phyloP scores from a whole-genome alignment of 1,284 basidiomycete genomes.

The Cryptococcus wingfieldii region DNA sequence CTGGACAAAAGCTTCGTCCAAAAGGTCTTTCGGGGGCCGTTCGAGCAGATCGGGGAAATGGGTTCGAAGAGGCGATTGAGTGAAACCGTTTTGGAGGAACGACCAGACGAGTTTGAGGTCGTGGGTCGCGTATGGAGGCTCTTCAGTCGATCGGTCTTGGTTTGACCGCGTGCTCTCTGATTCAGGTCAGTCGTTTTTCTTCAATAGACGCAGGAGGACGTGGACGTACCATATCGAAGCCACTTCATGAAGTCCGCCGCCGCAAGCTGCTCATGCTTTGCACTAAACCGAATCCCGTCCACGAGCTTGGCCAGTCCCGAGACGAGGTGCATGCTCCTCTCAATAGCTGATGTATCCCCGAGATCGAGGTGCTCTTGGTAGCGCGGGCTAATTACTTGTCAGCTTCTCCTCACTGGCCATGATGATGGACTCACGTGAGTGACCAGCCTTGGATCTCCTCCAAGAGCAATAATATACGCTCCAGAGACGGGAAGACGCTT shows the following conservation, averaged over 20 bases:
- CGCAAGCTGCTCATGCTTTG: conserved; percentile 29
- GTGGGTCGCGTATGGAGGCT: conserved; percentile 20
- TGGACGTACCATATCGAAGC: conserved; percentile 41
- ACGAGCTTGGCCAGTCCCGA: conserved; percentile 21
- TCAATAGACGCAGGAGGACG: background rate
- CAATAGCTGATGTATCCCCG: background rate
- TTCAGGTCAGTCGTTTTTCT: background rate
- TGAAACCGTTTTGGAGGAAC: conserved; percentile 38
- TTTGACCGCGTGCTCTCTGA: conserved; percentile 21
- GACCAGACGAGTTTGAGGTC: conserved; percentile 45
- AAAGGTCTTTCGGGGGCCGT: conserved; percentile 15
- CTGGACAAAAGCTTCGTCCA: conserved; percentile 1
- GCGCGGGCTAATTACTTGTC: background rate
- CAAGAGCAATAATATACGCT: conserved; percentile 36
- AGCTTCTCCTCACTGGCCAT: background rate
- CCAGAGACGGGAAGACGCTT: conserved; percentile 38
- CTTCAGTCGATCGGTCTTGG: conserved; percentile 22
- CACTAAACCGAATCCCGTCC: conserved; percentile 33
- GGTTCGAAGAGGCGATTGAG: conserved; percentile 20
- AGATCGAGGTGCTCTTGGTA: conserved; percentile 9
- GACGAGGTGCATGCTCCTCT: conserved; percentile 10
- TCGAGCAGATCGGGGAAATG: conserved; percentile 29
- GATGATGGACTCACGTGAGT: conserved; percentile 18
- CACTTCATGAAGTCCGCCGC: conserved; percentile 42
- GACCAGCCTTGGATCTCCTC: conserved; percentile 39